These are phyloP conservation scores for Leishmania lainsoni DNA, from an alignment of 208 protist species.

Conservation along the genomic window DNA sequence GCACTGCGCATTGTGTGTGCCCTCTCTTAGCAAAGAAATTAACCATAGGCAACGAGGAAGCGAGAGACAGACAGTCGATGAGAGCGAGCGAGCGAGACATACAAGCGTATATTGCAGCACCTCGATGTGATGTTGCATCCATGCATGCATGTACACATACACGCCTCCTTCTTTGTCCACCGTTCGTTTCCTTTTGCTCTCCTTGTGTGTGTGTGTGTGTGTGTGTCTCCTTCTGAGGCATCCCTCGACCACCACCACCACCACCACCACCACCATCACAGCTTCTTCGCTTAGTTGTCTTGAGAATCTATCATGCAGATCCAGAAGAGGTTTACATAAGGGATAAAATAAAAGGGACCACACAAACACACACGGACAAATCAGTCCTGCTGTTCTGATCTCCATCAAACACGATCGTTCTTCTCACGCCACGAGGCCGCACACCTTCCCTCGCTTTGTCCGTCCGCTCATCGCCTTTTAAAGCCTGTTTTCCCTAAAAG, in stretches of 20 bases:
- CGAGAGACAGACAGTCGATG: background rate
- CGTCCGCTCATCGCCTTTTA: background rate
- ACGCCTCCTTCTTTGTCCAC: background rate
- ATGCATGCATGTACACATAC: background rate
- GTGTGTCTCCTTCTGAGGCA: background rate
- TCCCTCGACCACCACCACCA: background rate
- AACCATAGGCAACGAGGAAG: background rate
- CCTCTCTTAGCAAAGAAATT: background rate
- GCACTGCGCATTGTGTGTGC: background rate
- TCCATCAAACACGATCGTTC: background rate
- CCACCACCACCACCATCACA: background rate
- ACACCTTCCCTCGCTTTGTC: background rate
- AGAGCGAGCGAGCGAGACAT: background rate
- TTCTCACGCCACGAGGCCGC: background rate
- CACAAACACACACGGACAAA: background rate
- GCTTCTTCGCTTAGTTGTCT: background rate
- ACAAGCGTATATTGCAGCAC: background rate
- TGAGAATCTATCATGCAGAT: slow-evolving; percentile 1
- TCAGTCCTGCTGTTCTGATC: background rate
- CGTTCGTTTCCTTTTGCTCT: background rate
- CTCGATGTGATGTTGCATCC: background rate
- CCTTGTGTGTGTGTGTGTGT: background rate
- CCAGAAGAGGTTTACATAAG: background rate
- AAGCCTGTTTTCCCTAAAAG: background rate
- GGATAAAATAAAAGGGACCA: background rate